A percentile compares a stretch with the other conserved stretches of the same genome.
These are phyloP conservation scores for Fusarium setosum DNA, from an alignment of 2,329 filamentous ascomycete species.

Conservation along the genomic window DNA sequence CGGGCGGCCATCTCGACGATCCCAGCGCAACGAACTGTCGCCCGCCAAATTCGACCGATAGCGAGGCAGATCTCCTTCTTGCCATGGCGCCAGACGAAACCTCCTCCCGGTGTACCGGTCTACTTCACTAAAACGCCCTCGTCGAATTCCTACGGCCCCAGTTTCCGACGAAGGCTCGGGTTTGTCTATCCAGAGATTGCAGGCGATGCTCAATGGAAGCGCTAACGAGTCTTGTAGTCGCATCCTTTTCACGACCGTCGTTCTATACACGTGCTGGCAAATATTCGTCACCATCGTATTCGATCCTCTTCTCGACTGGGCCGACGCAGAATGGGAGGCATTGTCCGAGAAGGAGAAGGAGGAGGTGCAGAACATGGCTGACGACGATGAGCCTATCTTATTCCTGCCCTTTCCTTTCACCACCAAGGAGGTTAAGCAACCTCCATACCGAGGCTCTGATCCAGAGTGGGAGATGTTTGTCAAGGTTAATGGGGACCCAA, in stretches of 20 bases:
- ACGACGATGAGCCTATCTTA: slow-evolving; percentile 56
- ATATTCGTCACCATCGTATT: slow-evolving; percentile 60
- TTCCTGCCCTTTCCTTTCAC: slow-evolving; percentile 74
- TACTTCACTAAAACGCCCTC: slow-evolving; percentile 45
- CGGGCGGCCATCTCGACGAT: slow-evolving; percentile 34
- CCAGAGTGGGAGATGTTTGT: slow-evolving; percentile 74
- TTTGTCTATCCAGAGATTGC: slow-evolving; percentile 27
- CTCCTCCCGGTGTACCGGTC: slow-evolving; percentile 41
- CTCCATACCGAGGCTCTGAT: slow-evolving; percentile 66
- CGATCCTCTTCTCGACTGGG: slow-evolving; percentile 55
- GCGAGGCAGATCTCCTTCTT: slow-evolving; percentile 47
- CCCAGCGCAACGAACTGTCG: slow-evolving; percentile 34
- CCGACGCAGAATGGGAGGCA: slow-evolving; percentile 55
- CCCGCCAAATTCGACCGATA: slow-evolving; percentile 33
- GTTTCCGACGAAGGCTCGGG: slow-evolving; percentile 44
- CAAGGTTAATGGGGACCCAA: slow-evolving; percentile 65
- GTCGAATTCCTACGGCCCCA: slow-evolving; percentile 20
- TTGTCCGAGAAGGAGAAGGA: slow-evolving; percentile 57
- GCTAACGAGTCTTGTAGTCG: slow-evolving; percentile 38
- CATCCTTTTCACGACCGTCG: slow-evolving; percentile 46
- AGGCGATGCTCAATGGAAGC: not conserved
- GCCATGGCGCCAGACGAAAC: slow-evolving; percentile 45
- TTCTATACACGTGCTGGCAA: slow-evolving; percentile 53
- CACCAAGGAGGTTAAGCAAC: slow-evolving; percentile 58
- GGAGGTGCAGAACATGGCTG: slow-evolving; percentile 53